Percentiles rank a stretch among this genome's conserved stretches.
These are phyloP conservation scores for Gonium pectorale DNA, from an alignment of 139 green algal species.

Conservation along the genomic window DNA sequence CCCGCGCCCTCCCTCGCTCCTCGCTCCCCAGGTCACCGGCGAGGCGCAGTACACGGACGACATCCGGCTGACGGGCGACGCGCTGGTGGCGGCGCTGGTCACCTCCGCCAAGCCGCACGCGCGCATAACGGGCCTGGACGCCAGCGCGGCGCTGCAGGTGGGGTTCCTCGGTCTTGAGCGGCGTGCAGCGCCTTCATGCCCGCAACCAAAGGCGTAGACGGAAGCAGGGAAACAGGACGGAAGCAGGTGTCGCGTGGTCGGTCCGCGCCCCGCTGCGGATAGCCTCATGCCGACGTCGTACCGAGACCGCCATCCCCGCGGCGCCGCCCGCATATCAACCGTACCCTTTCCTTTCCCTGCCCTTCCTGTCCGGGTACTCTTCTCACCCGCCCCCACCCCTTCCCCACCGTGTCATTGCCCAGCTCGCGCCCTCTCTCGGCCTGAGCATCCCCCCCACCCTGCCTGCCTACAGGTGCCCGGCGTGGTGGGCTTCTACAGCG, in stretches of 20 bases:
- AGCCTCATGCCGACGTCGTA: no score
- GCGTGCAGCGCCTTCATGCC: no score
- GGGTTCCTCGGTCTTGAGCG: neutral
- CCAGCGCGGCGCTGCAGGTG: constrained; percentile 22
- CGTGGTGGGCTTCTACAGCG: constrained; percentile 81
- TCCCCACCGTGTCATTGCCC: neutral
- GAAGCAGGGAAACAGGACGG: no score
- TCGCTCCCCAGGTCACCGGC: constrained; percentile 85
- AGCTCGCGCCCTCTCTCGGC: neutral
- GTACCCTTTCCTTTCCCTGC: no score
- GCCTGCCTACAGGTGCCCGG: constrained; percentile 61
- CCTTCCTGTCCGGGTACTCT: neutral
- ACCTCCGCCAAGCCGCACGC: constrained; percentile 86
- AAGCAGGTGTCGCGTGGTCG: no score
- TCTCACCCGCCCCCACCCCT: neutral
- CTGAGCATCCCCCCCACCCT: neutral
- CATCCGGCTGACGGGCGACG: constrained; percentile 71
- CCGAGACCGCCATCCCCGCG: no score
- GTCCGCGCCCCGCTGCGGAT: no score
- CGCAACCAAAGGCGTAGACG: no score
- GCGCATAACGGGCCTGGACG: constrained; percentile 51
- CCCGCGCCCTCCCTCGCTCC: no score
- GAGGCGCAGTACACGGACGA: constrained; percentile 95
- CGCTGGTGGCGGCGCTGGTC: constrained; percentile 88
- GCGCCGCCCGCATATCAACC: no score